Percentiles rank a stretch among this genome's conserved stretches.
Evolutionary conservation across 192 early-diverging fungal genomes (phyloP).

Genomic region (Podochytrium sp.): DNA sequence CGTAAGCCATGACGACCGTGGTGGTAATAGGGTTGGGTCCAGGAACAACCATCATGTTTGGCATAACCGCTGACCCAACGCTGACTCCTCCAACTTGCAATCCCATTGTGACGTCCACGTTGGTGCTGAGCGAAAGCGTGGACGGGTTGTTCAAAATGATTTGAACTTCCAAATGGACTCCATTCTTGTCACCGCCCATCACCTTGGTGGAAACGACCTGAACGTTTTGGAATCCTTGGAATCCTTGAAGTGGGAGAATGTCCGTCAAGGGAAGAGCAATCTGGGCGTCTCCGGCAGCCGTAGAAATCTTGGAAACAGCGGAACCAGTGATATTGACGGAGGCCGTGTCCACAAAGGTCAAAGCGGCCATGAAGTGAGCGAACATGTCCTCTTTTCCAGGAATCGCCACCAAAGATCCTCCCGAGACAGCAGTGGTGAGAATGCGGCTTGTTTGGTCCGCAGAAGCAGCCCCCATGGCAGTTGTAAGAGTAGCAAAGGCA

Average conservation of each 20-base stretch:
- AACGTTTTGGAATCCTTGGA: constrained; percentile 4
- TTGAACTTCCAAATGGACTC: not conserved
- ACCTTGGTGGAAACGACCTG: not conserved
- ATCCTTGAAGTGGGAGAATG: constrained; percentile 1
- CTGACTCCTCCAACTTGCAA: not conserved
- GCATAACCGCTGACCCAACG: constrained; percentile 17
- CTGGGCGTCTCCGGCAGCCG: constrained; percentile 6
- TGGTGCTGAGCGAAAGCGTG: not conserved
- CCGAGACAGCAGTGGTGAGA: not conserved
- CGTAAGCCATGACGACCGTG: not conserved
- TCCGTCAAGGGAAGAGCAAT: constrained; percentile 8
- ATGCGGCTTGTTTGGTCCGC: not conserved
- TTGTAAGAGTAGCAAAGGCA: constrained; percentile 5
- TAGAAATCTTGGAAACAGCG: not conserved
- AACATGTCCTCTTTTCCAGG: constrained; percentile 19
- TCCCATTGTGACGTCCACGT: not conserved
- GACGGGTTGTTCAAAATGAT: constrained; percentile 11
- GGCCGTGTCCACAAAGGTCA: not conserved
- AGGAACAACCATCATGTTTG: not conserved
- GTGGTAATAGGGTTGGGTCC: not conserved
- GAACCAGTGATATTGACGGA: constrained; percentile 9
- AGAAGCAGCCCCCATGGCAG: not conserved
- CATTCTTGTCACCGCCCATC: constrained; percentile 11
- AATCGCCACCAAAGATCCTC: constrained; percentile 1
- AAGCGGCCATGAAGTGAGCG: not conserved